Base-by-base conservation (phyloP, 257 asterid genomes). In the Nemophila menziesii region DNA sequence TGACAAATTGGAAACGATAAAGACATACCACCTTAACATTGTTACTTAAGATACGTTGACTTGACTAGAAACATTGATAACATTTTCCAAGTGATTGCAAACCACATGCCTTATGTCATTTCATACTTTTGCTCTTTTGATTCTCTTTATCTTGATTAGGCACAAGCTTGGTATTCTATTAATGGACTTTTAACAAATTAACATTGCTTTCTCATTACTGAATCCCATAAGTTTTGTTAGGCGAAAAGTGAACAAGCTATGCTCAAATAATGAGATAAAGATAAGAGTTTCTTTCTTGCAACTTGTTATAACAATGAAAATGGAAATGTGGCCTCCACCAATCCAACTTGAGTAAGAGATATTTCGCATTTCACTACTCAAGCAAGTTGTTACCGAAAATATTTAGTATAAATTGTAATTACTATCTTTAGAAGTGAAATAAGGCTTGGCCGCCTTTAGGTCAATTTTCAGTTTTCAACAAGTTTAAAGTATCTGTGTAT, bases 281-380 rank as follows among this genome's bases (percentile, higher is more conserved):
- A 29, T 29, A n/a, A n/a, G 36, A 29, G 36, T 29, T 29, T 29
- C n/a, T n/a, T 52, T 36, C 39, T 44, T 29, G 36, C 36, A 10
- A 29, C 36, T n/a, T n/a, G n/a, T n/a, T n/a, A n/a, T n/a, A n/a
- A n/a, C n/a, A n/a, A n/a, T 29, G 7, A 29, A 13, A 29, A 29
- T 29, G 36, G 5, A 29, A 29, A 29, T 29, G 36, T 29, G 36
- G 36, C 36, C 36, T 29, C 3, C 36, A 29, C 36, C n/a, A 29
- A 29, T 5, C 36, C 36, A 29, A 10, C 36, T 2, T 7, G 36
- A 29, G n/a, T 10, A 66, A 52, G 36, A 26, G 33, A 29, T 49
- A 23, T 19, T 26, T 43, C 65, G 52, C 70, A 46, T 44, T 46
- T 34, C 42, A 20, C 33, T 2, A 2, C 1, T 29, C 36, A 29